Evolutionary conservation across 257 asterid species (phyloP), one percentile per base, ranked within the genome.

Genomic region (Przewalskia tangutica): DNA sequence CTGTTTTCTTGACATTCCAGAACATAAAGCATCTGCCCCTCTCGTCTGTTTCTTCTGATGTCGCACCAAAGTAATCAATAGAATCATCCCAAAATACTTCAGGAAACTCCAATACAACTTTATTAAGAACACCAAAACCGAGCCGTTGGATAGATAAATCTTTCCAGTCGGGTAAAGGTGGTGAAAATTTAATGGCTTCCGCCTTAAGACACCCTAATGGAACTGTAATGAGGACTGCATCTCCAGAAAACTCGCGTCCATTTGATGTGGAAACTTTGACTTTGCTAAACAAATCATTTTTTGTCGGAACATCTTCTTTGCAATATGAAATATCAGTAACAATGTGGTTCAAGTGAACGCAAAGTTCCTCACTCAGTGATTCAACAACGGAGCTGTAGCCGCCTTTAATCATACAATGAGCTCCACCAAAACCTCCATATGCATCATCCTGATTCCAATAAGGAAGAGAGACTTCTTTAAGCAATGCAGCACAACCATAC

Each of bases 351-450:
- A 94, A 86, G 87, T 92, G 89, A 77, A 93, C 77, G 86, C 83
- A 62, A 83, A 96, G 89, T 86, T 98, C 99, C 85, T 91, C 90
- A 14, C 87, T 93, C 64, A 96, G 91, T 16, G 99, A 93, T 83
- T 96, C 98, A 84, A 93, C 91, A 84, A 96, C 94, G 46, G 95
- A 82, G 82, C 99, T 89, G 81, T 96, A 96, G 67, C 99, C 99
- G 82, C 99, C 99, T 91, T 94, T 91, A 70, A 96, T 93, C 99
- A 96, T 96, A 86, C 99, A 96, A 89, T 96, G 99, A 81, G 99
- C 98, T 83, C 99, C 99, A 27, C 99, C 99, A 85, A 96, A 96
- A 82, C 99, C 99, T 84, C 99, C 99, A 81, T 90, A 96, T 63
- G 84, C 87, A 84, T 96, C 99, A 87, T 96, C 99, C 83, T 96